Evolutionary conservation across 768 basidiomycete species (phyloP).

Genomic region (Cystobasidium onofrii): DNA sequence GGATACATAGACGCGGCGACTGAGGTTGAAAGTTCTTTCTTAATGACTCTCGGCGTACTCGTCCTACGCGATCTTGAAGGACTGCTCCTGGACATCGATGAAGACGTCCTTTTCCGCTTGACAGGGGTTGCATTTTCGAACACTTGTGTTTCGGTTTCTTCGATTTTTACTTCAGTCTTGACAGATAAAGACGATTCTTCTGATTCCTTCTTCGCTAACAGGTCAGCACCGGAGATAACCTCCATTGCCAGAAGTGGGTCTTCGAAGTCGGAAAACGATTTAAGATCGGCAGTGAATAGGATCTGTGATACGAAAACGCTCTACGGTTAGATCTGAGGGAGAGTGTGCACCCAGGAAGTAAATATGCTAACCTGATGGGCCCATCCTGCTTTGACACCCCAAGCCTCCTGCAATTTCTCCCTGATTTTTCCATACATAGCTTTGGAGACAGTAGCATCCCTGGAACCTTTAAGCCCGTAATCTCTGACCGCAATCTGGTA

Average conservation of each 20-base stretch:
- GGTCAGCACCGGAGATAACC: not conserved
- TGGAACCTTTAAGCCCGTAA: constrained; percentile 48
- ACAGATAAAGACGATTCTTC: not conserved
- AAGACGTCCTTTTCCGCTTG: not conserved
- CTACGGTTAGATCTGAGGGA: not conserved
- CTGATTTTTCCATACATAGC: constrained; percentile 68
- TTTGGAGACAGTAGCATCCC: constrained; percentile 57
- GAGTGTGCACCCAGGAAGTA: not conserved
- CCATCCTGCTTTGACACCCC: constrained; percentile 87
- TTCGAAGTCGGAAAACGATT: constrained; percentile 18
- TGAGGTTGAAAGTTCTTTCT: not conserved
- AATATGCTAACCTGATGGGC: constrained; percentile 53
- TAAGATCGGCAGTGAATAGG: constrained; percentile 33
- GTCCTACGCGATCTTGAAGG: not conserved
- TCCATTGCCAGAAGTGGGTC: constrained; percentile 27
- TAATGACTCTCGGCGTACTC: not conserved
- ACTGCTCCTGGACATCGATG: not conserved
- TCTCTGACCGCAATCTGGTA: constrained; percentile 62
- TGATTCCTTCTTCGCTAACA: not conserved
- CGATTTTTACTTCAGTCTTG: constrained; percentile 9
- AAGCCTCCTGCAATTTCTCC: constrained; percentile 55
- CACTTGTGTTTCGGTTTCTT: not conserved
- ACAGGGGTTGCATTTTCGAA: not conserved
- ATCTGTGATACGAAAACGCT: constrained; percentile 3
- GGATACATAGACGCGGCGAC: constrained; percentile 1